Evolutionary conservation across 352 stramenopile genomes (phyloP).

Genomic region (Phytophthora hybrid): DNA sequence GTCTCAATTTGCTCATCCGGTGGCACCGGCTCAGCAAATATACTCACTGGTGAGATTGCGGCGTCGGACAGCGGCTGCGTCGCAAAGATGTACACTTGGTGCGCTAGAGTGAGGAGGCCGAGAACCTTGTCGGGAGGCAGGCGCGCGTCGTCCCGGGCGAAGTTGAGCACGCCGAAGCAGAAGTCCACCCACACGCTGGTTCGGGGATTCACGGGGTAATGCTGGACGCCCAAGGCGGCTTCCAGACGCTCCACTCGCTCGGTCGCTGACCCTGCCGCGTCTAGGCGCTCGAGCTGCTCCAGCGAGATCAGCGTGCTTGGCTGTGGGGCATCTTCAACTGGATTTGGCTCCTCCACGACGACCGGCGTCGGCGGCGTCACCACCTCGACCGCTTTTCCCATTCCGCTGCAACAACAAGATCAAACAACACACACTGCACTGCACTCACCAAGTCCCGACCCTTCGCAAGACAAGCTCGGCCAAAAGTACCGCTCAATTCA

Average conservation of each 20-base stretch:
- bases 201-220: conserved; percentile 62
- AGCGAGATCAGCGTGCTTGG: conserved; percentile 41
- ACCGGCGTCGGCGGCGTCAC: conserved; percentile 8
- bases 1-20: conserved; percentile 1
- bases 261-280: conserved; percentile 23
- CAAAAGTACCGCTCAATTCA: conserved; percentile 38
- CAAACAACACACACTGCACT: neutral
- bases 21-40: conserved; percentile 14
- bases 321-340: conserved; percentile 12
- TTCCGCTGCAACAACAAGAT: conserved; percentile 14
- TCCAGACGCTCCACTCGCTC: conserved; percentile 49
- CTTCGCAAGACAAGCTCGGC: conserved; percentile 30
- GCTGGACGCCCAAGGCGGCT: conserved; percentile 50
- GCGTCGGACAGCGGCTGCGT: conserved; percentile 30
- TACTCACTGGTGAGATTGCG: conserved; percentile 17
- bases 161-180: conserved; percentile 72
- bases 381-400: conserved; percentile 27
- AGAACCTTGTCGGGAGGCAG: conserved; percentile 49
- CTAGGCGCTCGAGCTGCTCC: conserved; percentile 45
- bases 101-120: conserved; percentile 54
- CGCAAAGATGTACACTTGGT: conserved; percentile 65
- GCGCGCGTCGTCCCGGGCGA: conserved; percentile 58
- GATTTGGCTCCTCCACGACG: conserved; percentile 17
- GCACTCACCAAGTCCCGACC: conserved; percentile 8
- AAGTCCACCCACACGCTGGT: conserved; percentile 67